Base-by-base conservation (phyloP, 495 filamentous ascomycete genomes). In the Hypoxylon lenormandii region DNA sequence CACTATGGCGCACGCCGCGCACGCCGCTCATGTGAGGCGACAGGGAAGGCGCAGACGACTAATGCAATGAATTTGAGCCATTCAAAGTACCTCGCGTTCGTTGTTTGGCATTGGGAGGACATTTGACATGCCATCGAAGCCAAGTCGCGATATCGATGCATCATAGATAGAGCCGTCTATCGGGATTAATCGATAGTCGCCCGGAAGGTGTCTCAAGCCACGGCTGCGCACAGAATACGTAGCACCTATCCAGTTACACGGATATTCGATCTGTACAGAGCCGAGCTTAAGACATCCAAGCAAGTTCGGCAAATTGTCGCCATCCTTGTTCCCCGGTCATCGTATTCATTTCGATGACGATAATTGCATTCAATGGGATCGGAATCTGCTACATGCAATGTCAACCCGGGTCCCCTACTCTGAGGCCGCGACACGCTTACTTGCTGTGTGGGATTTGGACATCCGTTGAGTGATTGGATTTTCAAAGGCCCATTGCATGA, bases 161-260 rank as follows among this genome's bases (percentile, higher is more conserved):
- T 18, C 42, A 45, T 46, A 38, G 49, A 64, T 49, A 26, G 16
- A 21, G 23, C 49, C 6, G 8, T 45, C n/a, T 58, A 58, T 66
- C 43, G 55, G 50, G 5, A 38, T 49, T 33, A 30, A 66, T 48
- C 42, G 56, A 53, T 58, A 66, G 54, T 59, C 13, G 37, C 16
- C 21, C 23, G 28, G 45, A 33, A 33, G 30, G 40, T 66, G 55
- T 66, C 63, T 60, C 33, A 59, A 30, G 40, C 63, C 55, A 60
- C 63, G 49, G 26, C 18, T 42, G 40, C 26, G 59, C 37, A 40
- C 46, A 53, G 2, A 42, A 16, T 42, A n/a, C 1, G 38, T 42
- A 33, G 30, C 6, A 33, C 38, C 1, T 13, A 42, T 16, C 6
- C 12, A 42, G 38, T 42, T 16, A 16, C 15, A 42, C 15, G 38